Percentiles rank a stretch among this genome's conserved stretches.
Conservation (phyloP, 495 filamentous ascomycete species). For the Mytilinidion resinicola region DNA sequence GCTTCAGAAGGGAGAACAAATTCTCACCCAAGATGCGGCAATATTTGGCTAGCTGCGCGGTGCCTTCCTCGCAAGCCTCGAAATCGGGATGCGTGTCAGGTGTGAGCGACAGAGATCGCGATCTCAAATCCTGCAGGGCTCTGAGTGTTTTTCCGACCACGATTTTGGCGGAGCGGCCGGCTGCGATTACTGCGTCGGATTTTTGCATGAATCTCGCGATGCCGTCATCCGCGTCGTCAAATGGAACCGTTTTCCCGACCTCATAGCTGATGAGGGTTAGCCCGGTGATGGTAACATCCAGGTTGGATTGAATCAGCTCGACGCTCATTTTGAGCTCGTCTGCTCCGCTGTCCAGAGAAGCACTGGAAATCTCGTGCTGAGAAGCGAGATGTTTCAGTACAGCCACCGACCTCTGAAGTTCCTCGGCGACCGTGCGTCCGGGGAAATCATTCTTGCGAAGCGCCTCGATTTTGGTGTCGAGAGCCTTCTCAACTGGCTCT, state of each 20-base stretch:
- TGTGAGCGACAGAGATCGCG: conserved; percentile 67
- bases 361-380: conserved; percentile 56
- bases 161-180: conserved; percentile 78
- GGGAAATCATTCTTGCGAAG: conserved; percentile 82
- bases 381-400: conserved; percentile 80
- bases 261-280: conserved; percentile 57
- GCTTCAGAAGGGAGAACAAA: conserved; percentile 57
- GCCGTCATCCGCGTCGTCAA: conserved; percentile 47
- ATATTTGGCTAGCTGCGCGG: conserved; percentile 61
- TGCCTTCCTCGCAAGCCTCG: conserved; percentile 54
- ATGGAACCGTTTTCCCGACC: conserved; percentile 55
- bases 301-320: conserved; percentile 67
- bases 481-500: conserved; percentile 82
- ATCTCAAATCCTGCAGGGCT: conserved; percentile 70
- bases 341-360: conserved; percentile 67
- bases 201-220: conserved; percentile 64
- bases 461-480: conserved; percentile 84
- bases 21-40: conserved; percentile 60
- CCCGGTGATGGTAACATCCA: conserved; percentile 68
- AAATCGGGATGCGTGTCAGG: conserved; percentile 51
- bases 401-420: conserved; percentile 72
- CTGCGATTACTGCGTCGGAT: conserved; percentile 62
- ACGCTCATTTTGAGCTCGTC: conserved; percentile 70
- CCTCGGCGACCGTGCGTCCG: conserved; percentile 68
- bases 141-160: conserved; percentile 71